Base-by-base conservation (phyloP, 148 eudicot species). In the Nepenthes mirabilis region DNA sequence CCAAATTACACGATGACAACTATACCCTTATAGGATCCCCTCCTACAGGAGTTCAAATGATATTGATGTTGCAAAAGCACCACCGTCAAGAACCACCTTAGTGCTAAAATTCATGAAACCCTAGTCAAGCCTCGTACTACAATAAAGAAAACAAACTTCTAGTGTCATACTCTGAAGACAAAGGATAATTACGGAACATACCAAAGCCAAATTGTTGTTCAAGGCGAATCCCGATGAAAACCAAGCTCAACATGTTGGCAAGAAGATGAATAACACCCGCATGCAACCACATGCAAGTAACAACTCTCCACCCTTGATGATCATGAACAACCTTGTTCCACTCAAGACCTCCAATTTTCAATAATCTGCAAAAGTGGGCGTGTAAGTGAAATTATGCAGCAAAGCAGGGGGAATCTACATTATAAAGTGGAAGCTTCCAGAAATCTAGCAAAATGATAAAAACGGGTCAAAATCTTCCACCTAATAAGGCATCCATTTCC, bases 131-230 rank as follows among this genome's bases (percentile, higher is more conserved):
- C 13, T 33, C 2, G 23, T 3, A 0, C 5, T 14, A 37, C 45
- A 37, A 37, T 56, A 9, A 34, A 33, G 23, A 12, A 1, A 2
- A 2, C 11, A 33, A 33, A 56, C 13, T 56, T 4, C 8, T 34
- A 32, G 23, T 0, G 23, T 23, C 23, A 23, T 2, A 14, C 32
- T 14, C 8, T 23, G 11, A 5, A 0, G 54, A 52, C 14, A 53
- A 43, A 64, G 48, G 12, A 23, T 12, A 49, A 8, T 6, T 2
- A 35, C 14, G 43, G 43, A 67, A 7, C 72, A 60, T 87, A 91
- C 97, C 73, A 54, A 91, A 91, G 47, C 97, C 97, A 70, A 91
- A 91, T 67, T 91, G 93, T 40, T 91, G 97, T 65, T 91, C 97
- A 47, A 91, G 88, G 61, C 95, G 97, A 66, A 91, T 91, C 51